phyloP scores from a whole-genome alignment of 331 rosid genomes.

The Phaseolus coccineus region DNA sequence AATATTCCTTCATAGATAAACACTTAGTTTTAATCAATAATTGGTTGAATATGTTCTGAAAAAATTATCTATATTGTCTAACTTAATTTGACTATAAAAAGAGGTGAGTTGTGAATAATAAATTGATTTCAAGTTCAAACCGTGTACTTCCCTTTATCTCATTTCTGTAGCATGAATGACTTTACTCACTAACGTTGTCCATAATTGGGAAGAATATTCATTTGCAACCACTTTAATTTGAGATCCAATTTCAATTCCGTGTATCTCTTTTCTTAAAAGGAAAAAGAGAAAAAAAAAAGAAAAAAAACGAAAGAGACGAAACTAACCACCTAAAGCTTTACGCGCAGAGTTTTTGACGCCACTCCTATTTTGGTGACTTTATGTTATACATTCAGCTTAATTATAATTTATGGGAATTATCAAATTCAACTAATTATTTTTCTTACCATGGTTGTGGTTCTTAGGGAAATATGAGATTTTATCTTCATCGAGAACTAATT shows the following conservation, averaged over 20 bases:
- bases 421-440: background rate
- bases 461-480: background rate
- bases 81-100: background rate
- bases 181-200: conserved; percentile 1
- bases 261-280: background rate
- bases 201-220: background rate
- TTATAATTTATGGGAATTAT: background rate
- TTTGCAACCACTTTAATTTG: background rate
- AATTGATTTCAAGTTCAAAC: background rate
- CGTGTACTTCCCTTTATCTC: background rate
- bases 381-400: background rate
- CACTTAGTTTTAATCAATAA: background rate
- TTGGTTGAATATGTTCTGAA: background rate
- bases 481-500: background rate
- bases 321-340: background rate
- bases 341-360: background rate
- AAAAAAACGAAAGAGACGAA: background rate
- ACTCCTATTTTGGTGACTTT: background rate
- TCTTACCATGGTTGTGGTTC: background rate
- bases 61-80: too few species aligned
- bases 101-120: background rate
- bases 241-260: background rate
- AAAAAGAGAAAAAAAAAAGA: background rate
- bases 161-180: conserved; percentile 21
- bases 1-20: background rate